Percentiles rank a stretch among this genome's conserved stretches.
Evolutionary conservation across 2,329 filamentous ascomycete species (phyloP).

Genomic region (Calonectria hongkongensis): DNA sequence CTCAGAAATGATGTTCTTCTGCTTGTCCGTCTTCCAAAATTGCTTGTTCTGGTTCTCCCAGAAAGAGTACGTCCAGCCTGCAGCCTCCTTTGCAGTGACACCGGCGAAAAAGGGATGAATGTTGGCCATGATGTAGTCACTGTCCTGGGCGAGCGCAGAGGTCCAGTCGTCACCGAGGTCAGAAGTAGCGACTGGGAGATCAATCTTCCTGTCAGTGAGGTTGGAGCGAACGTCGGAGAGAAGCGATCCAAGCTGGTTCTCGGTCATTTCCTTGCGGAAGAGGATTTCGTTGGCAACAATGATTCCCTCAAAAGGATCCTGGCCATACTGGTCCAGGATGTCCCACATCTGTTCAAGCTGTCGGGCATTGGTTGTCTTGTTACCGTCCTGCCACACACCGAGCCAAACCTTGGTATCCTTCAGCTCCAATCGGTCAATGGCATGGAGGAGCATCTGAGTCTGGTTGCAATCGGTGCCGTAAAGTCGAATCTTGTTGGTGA

Average conservation of each 20-base stretch:
- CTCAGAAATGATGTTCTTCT: conserved; percentile 89
- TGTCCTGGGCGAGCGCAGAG: conserved; percentile 77
- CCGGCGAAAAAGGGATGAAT: conserved; percentile 97
- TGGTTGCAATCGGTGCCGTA: conserved; percentile 99
- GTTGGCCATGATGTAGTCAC: conserved; percentile 96
- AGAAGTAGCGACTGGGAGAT: conserved; percentile 88
- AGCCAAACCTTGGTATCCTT: conserved; percentile 91
- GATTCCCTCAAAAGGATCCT: conserved; percentile 84
- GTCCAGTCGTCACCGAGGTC: conserved; percentile 95
- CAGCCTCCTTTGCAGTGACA: conserved; percentile 79
- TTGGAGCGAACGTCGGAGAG: conserved; percentile 83
- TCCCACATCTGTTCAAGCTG: conserved; percentile 90
- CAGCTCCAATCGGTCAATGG: conserved; percentile 84
- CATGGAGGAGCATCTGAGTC: conserved; percentile 92
- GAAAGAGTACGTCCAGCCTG: conserved; percentile 88
- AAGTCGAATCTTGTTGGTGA: conserved; percentile 90
- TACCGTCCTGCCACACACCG: conserved; percentile 93
- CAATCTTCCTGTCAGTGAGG: conserved; percentile 78
- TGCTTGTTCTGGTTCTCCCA: conserved; percentile 82
- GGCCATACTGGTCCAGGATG: conserved; percentile 82
- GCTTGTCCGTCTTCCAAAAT: conserved; percentile 77
- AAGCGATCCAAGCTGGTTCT: conserved; percentile 76
- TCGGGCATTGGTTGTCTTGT: conserved; percentile 87
- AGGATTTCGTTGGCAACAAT: conserved; percentile 89
- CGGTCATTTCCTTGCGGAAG: conserved; percentile 84